These are phyloP conservation scores for Dryadomyces quercivorus DNA, from an alignment of 2,329 filamentous ascomycete genomes.

Conservation along the genomic window DNA sequence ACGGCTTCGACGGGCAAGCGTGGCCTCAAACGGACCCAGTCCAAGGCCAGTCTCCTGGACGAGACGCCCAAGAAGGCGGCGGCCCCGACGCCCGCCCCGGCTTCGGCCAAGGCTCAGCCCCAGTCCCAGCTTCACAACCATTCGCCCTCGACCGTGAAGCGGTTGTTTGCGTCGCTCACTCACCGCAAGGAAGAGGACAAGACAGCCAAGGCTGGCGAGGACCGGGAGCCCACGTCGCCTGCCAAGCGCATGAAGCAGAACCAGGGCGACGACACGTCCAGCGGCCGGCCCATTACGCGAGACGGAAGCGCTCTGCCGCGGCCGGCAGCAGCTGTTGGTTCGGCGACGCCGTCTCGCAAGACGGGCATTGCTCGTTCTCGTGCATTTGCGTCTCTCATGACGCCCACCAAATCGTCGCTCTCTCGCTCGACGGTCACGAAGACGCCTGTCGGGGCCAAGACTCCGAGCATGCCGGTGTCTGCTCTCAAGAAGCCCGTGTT, in stretches of 20 bases:
- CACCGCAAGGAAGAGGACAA: slow-evolving; percentile 16
- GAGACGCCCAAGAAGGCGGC: slow-evolving; percentile 27
- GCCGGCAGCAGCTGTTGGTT: slow-evolving; percentile 9
- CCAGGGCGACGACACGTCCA: slow-evolving; percentile 56
- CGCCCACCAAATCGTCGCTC: slow-evolving; percentile 66
- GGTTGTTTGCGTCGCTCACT: slow-evolving; percentile 15
- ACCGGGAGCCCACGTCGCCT: slow-evolving; percentile 25
- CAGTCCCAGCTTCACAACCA: neutral
- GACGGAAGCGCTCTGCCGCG: slow-evolving; percentile 36
- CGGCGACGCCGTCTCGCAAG: neutral
- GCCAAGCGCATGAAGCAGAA: slow-evolving; percentile 62
- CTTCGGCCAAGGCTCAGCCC: slow-evolving; percentile 3
- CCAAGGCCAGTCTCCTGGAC: slow-evolving; percentile 52
- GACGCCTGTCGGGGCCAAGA: slow-evolving; percentile 26
- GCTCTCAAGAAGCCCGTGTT: slow-evolving; percentile 30
- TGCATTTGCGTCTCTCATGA: slow-evolving; percentile 46
- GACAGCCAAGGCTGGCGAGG: slow-evolving; percentile 7
- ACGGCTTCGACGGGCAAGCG: slow-evolving; percentile 6
- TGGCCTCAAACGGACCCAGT: slow-evolving; percentile 39
- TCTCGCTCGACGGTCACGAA: slow-evolving; percentile 40
- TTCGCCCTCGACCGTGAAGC: slow-evolving; percentile 13
- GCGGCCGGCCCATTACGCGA: slow-evolving; percentile 45
- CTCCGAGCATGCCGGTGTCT: slow-evolving; percentile 31
- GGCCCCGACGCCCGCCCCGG: slow-evolving; percentile 2
- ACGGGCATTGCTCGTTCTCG: neutral